Base-by-base conservation (phyloP, 208 protist species). In the Acanthamoeba sp. region DNA sequence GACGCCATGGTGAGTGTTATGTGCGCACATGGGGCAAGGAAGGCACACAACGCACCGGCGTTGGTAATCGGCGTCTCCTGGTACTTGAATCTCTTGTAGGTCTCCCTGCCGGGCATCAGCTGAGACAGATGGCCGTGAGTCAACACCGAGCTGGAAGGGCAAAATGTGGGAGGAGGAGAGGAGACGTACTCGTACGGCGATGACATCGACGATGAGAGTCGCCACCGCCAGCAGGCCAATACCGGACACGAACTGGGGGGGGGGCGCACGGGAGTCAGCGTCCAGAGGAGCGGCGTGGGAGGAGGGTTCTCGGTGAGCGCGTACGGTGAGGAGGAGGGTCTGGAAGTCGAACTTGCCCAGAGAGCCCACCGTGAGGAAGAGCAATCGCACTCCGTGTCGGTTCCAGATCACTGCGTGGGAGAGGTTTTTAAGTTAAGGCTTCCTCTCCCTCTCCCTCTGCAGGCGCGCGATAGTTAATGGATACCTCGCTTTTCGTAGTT, bases 341-440 rank as follows among this genome's bases (percentile, higher is more conserved):
- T 93, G 89, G 66, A 93, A 93, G 50, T 93, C 89, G 36, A 93
- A 93, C 52, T 93, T 93, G 66, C 89, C 89, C 18, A 93, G 89
- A 5, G 62, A 82, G n/a, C 89, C 89, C 36, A 50, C 52, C 10
- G 10, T 52, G 16, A 93, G 7, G 69, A 93, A 93, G 18, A 93
- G 40, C 22, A 93, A 40, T 3, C 89, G 89, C 0, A 93, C 20
- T 1, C 89, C 89, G 45, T 93, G 89, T 29, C 89, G 24, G 45
- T 93, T 93, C 89, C 89, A 93, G 66, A 82, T 76, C 4, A 84
- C 89, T 92, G 59, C n/a, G n/a, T n/a, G n/a, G n/a, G n/a, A n/a
- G n/a, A n/a, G n/a, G n/a, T n/a, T n/a, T n/a, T n/a, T n/a, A n/a
- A n/a, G n/a, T n/a, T n/a, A n/a, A n/a, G n/a, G n/a, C n/a, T n/a